These are phyloP conservation scores for Hypoxylon fuscum DNA, from an alignment of 495 filamentous ascomycete species.

Conservation along the genomic window DNA sequence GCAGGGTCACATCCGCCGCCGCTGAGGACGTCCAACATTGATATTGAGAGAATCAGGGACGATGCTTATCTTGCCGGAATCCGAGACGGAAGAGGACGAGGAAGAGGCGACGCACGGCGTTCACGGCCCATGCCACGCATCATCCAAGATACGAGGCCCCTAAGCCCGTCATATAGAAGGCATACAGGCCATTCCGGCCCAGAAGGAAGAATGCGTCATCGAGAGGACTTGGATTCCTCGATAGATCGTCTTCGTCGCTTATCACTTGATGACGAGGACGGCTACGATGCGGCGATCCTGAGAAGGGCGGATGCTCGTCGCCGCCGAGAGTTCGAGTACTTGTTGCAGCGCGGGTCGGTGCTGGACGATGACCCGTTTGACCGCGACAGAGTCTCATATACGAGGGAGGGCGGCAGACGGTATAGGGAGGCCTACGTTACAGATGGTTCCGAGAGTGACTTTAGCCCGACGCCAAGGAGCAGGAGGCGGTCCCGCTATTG, in stretches of 20 bases:
- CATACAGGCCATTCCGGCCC: not conserved
- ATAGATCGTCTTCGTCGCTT: conserved; percentile 13
- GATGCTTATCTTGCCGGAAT: conserved; percentile 29
- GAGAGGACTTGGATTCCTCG: conserved; percentile 5
- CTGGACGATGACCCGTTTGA: conserved; percentile 33
- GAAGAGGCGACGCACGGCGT: conserved; percentile 9
- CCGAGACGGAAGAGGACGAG: conserved; percentile 16
- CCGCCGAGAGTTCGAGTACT: conserved; percentile 22
- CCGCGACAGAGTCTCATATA: conserved; percentile 1
- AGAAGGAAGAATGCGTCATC: not conserved
- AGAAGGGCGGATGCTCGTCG: conserved; percentile 8
- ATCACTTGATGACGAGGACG: conserved; percentile 29
- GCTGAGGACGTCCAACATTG: not conserved
- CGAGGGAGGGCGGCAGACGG: conserved; percentile 3
- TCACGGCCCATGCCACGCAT: conserved; percentile 15
- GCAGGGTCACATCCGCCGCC: not conserved
- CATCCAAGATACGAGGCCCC: not conserved
- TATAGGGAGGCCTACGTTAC: conserved; percentile 14
- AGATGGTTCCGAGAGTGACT: conserved; percentile 24
- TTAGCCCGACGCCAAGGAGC: conserved; percentile 6
- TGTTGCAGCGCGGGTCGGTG: conserved; percentile 22
- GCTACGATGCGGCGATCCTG: conserved; percentile 1
- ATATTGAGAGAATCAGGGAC: conserved; percentile 23
- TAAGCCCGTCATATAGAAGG: conserved; percentile 1
- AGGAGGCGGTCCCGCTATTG: conserved; percentile 3